Evolutionary conservation across 2,329 filamentous ascomycete genomes (phyloP).

Genomic region (Emergomyces africanus): DNA sequence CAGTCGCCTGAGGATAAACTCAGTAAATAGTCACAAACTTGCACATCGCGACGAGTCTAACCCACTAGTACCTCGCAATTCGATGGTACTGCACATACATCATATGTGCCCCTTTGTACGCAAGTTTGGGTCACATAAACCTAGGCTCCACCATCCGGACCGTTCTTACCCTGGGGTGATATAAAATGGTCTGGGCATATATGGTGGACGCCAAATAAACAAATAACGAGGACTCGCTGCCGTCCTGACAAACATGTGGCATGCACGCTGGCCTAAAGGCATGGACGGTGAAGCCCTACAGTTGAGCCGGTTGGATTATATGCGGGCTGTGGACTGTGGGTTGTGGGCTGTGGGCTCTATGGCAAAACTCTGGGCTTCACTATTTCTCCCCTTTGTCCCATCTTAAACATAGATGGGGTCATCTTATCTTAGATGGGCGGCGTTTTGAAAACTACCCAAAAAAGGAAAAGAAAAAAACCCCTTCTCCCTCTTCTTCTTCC

Average conservation of each 20-base stretch:
- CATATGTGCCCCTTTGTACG: background rate
- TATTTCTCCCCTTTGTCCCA: background rate
- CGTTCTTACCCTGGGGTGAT: background rate
- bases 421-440: background rate
- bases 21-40: background rate
- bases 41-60: background rate
- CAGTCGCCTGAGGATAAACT: background rate
- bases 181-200: background rate
- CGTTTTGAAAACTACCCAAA: constrained; percentile 3
- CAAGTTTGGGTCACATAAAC: background rate
- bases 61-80: background rate
- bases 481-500: background rate
- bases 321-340: background rate
- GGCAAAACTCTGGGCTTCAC: background rate
- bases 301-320: background rate
- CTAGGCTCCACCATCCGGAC: background rate
- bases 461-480: too few species aligned
- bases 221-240: background rate
- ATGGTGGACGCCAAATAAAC: background rate
- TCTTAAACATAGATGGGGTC: too few species aligned
- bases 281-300: background rate
- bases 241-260: background rate
- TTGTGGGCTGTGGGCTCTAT: background rate
- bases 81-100: background rate
- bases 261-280: background rate